Conservation (phyloP, 1,284 basidiomycete genomes). For the Apiotrichum brassicae region DNA sequence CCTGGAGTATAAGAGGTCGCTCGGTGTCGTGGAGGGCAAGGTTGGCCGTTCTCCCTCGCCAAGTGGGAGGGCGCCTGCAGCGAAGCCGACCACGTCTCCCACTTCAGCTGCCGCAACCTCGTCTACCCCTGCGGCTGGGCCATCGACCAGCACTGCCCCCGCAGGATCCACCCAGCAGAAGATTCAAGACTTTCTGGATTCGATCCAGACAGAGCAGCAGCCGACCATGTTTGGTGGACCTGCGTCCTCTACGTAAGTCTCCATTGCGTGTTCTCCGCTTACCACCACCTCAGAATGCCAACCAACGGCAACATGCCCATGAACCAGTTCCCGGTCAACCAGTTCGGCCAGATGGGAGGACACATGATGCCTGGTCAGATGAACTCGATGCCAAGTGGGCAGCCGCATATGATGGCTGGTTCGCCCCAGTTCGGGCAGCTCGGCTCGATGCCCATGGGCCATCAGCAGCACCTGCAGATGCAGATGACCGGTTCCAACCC, state of each 20-base stretch:
- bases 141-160: slow-evolving; percentile 11
- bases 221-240: slow-evolving; percentile 40
- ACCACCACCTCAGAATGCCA: neutral
- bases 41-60: slow-evolving; percentile 2
- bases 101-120: slow-evolving; percentile 10
- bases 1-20: slow-evolving; percentile 81
- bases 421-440: neutral
- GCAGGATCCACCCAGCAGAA: slow-evolving; percentile 29
- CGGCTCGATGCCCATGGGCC: slow-evolving; percentile 2
- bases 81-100: slow-evolving; percentile 15
- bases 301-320: slow-evolving; percentile 7
- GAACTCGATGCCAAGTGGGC: slow-evolving; percentile 6
- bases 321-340: slow-evolving; percentile 1
- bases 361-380: slow-evolving; percentile 5
- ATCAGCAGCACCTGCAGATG: slow-evolving; percentile 16
- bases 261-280: no score
- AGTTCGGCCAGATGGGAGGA: slow-evolving; percentile 9
- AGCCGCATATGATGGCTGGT: neutral
- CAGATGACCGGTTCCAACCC: slow-evolving; percentile 55
- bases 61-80: neutral
- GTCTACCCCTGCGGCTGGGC: slow-evolving; percentile 1
- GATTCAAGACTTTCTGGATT: slow-evolving; percentile 81
- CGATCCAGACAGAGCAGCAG: slow-evolving; percentile 74
- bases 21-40: slow-evolving; percentile 61
- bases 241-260: slow-evolving; percentile 2